Base-by-base conservation (phyloP, 352 stramenopile genomes). In the Phytophthora palmivora region DNA sequence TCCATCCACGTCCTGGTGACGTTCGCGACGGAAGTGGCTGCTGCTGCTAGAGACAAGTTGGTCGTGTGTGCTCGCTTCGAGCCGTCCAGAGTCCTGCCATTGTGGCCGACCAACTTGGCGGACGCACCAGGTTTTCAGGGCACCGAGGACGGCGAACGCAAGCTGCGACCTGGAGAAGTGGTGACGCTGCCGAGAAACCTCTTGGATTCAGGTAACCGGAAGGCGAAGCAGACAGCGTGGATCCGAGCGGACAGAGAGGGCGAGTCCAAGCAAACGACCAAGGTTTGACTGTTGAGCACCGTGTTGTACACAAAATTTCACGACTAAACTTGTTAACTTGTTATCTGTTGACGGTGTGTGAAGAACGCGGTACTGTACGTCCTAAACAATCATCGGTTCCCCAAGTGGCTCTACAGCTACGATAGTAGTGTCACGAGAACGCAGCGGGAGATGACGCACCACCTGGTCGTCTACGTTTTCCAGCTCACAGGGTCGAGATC, bases 371-470 rank as follows among this genome's bases (percentile, higher is more conserved):
- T 74, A 1, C 16, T 82, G 30, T 86, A 61, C 45, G 67, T 82
- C 32, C 58, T 86, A 22, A 86, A 86, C 65, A 82, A 86, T 26
- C 66, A 81, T 24, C 72, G 65, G 16, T 83, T 78, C 41, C 74
- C 74, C 16, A 78, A 74, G 36, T 87, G 77, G 77, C 67, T 76
- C 36, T 87, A 87, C 58, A 74, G 60, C 39, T 87, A 83, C 55
- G 66, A 82, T 42, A 83, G 74, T 30, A 79, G 72, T 39, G 53
- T 75, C 19, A 87, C 71, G 7, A 66, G 75, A 41, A 76, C 44
- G 15, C 68, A 84, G 46, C 77, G 74, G 38, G 69, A 79, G 36
- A 80, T 83, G 74, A 72, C 65, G 9, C 77, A 87, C 39, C 63
- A 75, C 18, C 41, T 87, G 43, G 67, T 64, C 9, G 65, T 67